These are phyloP conservation scores for Jatropha curcas DNA, from an alignment of 345 rosid species.

Conservation along the genomic window DNA sequence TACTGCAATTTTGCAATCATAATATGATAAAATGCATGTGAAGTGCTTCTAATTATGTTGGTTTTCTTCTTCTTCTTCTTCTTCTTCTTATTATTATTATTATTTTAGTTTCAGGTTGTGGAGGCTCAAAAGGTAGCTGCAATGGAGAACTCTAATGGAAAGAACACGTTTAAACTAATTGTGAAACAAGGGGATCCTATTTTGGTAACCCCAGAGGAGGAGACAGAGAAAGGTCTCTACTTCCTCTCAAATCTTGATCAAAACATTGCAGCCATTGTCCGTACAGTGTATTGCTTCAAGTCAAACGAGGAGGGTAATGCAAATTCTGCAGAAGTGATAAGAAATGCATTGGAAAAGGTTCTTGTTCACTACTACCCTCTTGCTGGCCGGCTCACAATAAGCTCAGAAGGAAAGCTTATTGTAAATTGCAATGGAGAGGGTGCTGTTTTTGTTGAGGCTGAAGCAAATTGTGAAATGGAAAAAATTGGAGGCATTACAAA, in stretches of 20 bases:
- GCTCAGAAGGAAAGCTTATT: conserved; percentile 63
- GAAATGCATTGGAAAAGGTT: conserved; percentile 67
- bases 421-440: conserved; percentile 81
- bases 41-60: too few relatives aligned
- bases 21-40: too few relatives aligned
- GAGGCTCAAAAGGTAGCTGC: conserved; percentile 34
- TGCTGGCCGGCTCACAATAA: conserved; percentile 49
- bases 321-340: conserved; percentile 56
- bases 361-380: conserved; percentile 84
- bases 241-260: conserved; percentile 94
- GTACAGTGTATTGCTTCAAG: conserved; percentile 81
- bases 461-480: conserved; percentile 61
- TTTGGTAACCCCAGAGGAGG: conserved; percentile 63
- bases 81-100: too few relatives aligned
- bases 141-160: conserved; percentile 54
- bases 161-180: conserved; percentile 32
- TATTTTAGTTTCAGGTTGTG: conserved; percentile 59
- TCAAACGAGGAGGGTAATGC: conserved; percentile 64
- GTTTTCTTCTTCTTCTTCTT: too few relatives aligned
- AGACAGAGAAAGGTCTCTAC: conserved; percentile 71
- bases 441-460: conserved; percentile 82
- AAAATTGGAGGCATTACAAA: conserved; percentile 81
- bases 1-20: too few relatives aligned
- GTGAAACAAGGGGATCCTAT: conserved; percentile 61
- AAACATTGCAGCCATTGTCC: conserved; percentile 74